Conservation (phyloP, 768 basidiomycete species). For the Trametes cubensis region DNA sequence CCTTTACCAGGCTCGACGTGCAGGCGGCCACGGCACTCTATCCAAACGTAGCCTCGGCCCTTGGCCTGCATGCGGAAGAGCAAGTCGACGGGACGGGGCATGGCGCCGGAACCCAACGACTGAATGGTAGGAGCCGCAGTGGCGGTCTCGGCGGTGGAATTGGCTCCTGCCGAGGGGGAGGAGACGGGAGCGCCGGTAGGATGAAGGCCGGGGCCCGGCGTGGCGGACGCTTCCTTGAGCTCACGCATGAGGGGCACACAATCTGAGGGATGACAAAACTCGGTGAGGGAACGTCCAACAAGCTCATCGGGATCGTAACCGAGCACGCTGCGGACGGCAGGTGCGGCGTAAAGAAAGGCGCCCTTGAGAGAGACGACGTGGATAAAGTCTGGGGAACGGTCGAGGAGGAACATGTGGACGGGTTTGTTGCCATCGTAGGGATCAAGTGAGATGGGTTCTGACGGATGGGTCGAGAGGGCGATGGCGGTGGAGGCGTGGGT, state of each 20-base stretch:
- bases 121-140: slow-evolving; percentile 4
- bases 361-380: slow-evolving; percentile 94
- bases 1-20: slow-evolving; percentile 94
- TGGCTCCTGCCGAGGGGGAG: background rate
- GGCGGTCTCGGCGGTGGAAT: slow-evolving; percentile 4
- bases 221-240: slow-evolving; percentile 69
- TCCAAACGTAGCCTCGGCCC: slow-evolving; percentile 73
- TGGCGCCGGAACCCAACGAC: background rate
- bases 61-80: slow-evolving; percentile 84
- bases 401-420: slow-evolving; percentile 63
- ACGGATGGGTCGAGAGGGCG: slow-evolving; percentile 16
- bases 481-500: slow-evolving; percentile 30
- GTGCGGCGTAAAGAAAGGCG: slow-evolving; percentile 88
- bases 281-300: slow-evolving; percentile 73
- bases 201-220: slow-evolving; percentile 25
- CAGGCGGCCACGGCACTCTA: slow-evolving; percentile 86
- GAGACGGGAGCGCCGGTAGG: slow-evolving; percentile 21
- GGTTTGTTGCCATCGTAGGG: slow-evolving; percentile 45
- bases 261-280: slow-evolving; percentile 88
- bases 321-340: slow-evolving; percentile 72
- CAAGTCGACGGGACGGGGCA: slow-evolving; percentile 71
- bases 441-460: slow-evolving; percentile 24
- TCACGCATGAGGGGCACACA: slow-evolving; percentile 90
- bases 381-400: slow-evolving; percentile 74
- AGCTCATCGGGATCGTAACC: slow-evolving; percentile 89